Evolutionary conservation across 2,329 filamentous ascomycete genomes (phyloP), one percentile per base, ranked within the genome.

Genomic region (Nemania diffusa): DNA sequence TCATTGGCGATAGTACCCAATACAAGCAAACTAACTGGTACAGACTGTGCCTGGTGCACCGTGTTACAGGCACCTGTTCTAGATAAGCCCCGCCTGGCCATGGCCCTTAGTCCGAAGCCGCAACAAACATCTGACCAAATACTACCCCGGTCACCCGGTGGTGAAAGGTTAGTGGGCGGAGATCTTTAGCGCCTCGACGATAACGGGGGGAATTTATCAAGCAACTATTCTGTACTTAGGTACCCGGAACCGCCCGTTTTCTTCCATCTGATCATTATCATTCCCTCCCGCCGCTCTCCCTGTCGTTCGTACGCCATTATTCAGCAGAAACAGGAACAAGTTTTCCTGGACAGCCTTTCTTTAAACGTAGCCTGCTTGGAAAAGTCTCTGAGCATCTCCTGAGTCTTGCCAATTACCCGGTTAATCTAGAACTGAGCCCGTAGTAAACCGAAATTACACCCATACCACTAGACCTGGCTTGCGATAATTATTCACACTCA

Each of bases 31-130:
- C 20, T 24, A 46, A 34, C 20, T 2, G 2, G 11, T 51, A 9
- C 6, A 11, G 20, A 65, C 67, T 67, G 67, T 62, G 60, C 27
- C 15, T 13, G 22, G 29, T 56, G 53, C 67, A 69, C 67, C 20
- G 67, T 69, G 57, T 57, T 50, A 44, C 51, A 60, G 55, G 48
- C 42, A 27, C 29, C 57, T 46, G 51, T 40, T 63, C 58, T 53
- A 37, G 61, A 63, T 63, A 63, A 63, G 55, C 62, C 61, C 65
- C 65, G 58, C 64, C 52, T 59, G 20, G 29, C 52, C 40, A 55
- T 24, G 64, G 64, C 64, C 51, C 57, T 67, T 67, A 55, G 63
- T 66, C 67, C 67, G 67, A 69, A 69, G 63, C 67, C 67, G 67
- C 67, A 69, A 48, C 55, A 59, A 59, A 64, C 60, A 59, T 62